Percentiles rank a stretch among this genome's conserved stretches.
These are phyloP conservation scores for Suhomyces xylopsoci DNA, from an alignment of 805 yeast species.

Conservation along the genomic window DNA sequence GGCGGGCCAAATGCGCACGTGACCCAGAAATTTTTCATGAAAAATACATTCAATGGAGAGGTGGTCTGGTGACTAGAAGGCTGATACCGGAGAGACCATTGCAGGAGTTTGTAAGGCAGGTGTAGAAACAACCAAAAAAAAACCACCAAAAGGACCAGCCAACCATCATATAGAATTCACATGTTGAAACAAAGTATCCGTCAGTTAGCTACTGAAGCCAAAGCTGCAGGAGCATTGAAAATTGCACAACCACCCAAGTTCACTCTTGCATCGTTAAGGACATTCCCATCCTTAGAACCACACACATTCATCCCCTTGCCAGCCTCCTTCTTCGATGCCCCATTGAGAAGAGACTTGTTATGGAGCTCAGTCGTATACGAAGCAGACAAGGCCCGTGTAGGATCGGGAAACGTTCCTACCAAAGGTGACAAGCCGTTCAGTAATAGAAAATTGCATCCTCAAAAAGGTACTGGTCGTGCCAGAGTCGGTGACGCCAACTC, in stretches of 20 bases:
- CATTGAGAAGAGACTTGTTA: conserved; percentile 83
- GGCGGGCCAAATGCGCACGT: background rate
- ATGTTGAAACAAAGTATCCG: conserved; percentile 30
- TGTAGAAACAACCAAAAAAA: background rate
- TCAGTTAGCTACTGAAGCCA: conserved; percentile 27
- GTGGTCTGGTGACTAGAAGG: background rate
- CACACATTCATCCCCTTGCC: conserved; percentile 73
- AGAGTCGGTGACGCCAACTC: conserved; percentile 95
- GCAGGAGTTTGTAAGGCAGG: background rate
- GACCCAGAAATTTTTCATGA: background rate
- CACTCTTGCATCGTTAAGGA: conserved; percentile 71
- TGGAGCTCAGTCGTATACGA: conserved; percentile 95
- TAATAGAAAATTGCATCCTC: conserved; percentile 76
- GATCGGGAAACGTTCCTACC: conserved; percentile 82
- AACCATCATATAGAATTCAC: background rate
- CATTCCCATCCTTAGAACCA: conserved; percentile 92
- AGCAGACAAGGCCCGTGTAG: conserved; percentile 84
- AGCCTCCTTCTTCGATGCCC: conserved; percentile 61
- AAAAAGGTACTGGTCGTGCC: conserved; percentile 93
- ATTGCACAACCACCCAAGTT: conserved; percentile 56
- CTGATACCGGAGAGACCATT: background rate
- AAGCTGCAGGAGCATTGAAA: conserved; percentile 16
- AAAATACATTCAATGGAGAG: background rate
- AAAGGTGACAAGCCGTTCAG: conserved; percentile 85
- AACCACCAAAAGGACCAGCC: background rate